Evolutionary conservation across 148 eudicot genomes (phyloP).

Genomic region (Chenopodium album): DNA sequence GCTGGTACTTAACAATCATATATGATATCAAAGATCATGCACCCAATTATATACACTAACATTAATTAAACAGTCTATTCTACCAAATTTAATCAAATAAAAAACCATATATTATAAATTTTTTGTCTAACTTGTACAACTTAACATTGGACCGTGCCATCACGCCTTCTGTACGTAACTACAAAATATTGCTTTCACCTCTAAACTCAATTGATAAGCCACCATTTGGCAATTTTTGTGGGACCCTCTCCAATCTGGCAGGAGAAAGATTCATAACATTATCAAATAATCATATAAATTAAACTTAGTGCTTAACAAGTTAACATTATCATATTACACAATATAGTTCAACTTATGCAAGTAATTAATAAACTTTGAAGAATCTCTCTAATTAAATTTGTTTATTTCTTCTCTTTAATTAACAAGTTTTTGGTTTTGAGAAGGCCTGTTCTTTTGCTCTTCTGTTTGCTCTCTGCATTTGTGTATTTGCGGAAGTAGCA

Average conservation of each 20-base stretch:
- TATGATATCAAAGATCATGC: neutral
- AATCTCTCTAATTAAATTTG: neutral
- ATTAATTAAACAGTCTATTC: neutral
- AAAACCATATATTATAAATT: too few species aligned
- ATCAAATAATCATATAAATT: neutral
- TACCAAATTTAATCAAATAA: neutral
- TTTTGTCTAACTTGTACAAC: constrained; percentile 13
- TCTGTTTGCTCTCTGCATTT: constrained; percentile 11
- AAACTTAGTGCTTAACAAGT: constrained; percentile 28
- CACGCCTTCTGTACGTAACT: neutral
- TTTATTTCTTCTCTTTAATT: neutral
- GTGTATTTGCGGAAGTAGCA: constrained; percentile 1
- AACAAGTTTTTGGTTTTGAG: neutral
- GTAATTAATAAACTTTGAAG: neutral
- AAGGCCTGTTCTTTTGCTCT: neutral
- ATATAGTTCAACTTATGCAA: neutral
- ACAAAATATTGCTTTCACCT: neutral
- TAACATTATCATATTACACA: constrained; percentile 8
- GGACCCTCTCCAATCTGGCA: constrained; percentile 24
- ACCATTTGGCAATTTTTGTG: constrained; percentile 3
- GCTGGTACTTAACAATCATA: neutral
- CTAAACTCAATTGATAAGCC: neutral
- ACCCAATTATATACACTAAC: neutral
- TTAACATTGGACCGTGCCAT: constrained; percentile 10
- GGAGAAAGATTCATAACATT: neutral